Evolutionary conservation across 2,329 filamentous ascomycete genomes (phyloP), one percentile per base, ranked within the genome.

Genomic region (Cordyceps cicadae): DNA sequence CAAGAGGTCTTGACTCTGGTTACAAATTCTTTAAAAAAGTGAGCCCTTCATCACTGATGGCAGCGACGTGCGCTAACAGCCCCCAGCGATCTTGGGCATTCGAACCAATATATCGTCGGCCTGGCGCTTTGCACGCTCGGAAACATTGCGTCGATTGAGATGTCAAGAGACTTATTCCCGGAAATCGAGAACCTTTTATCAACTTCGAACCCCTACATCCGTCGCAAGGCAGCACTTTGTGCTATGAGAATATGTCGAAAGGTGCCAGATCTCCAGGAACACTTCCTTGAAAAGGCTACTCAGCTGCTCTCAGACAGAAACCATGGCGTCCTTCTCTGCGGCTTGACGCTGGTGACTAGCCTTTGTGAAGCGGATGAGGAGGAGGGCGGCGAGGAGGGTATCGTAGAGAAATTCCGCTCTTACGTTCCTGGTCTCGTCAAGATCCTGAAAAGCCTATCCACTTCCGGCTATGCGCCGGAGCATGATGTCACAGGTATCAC

Each of bases 161-260:
- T 99, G 94, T 96, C 94, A 19, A 84, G 94, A 79, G 94, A 99
- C 76, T 80, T 99, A 21, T 99, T 99, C 74, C 85, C 92, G 66
- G 93, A 99, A 80, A 90, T 99, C 72, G 95, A 99, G 75, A 90
- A 84, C 63, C 86, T 97, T 54, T 79, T 99, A 65, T 89, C 92
- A 48, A 97, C 92, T 54, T 88, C 92, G 58, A 99, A 99, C 73
- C 94, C 94, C n/a, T 99, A 99, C 72, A 97, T 99, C 71, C 85
- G 94, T 68, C 86, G 94, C 67, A 99, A 99, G 79, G 94, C 94
- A 19, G 94, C 94, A 4, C 82, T 99, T n/a, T 99, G 94, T 76
- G 94, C 94, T 55, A 99, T 99, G 94, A 86, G 92, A 66, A 97
- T 99, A 81, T 97, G 92, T 77, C 88, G 92, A 68, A 99, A 99